Evolutionary conservation across 2,329 filamentous ascomycete genomes (phyloP).

Genomic region (Colletotrichum limetticola): DNA sequence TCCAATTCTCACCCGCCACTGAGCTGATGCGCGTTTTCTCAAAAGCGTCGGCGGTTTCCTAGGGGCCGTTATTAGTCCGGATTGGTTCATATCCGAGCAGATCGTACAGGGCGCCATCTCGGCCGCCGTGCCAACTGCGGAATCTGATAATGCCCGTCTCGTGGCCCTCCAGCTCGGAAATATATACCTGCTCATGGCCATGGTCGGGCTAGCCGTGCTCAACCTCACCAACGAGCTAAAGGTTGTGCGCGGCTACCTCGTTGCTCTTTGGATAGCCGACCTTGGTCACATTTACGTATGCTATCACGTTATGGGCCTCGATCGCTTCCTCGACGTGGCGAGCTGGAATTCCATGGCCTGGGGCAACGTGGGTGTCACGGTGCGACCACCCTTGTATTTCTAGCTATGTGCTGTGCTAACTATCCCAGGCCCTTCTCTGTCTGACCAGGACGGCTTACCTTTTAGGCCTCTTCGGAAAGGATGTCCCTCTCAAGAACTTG

Average conservation of each 20-base stretch:
- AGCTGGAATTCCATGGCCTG: slow-evolving; percentile 78
- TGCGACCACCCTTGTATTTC: slow-evolving; percentile 46
- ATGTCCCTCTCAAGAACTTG: slow-evolving; percentile 32
- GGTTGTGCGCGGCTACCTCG: slow-evolving; percentile 74
- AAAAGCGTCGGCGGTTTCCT: slow-evolving; percentile 69
- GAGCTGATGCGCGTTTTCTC: slow-evolving; percentile 23
- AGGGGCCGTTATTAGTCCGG: slow-evolving; percentile 64
- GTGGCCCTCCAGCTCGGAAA: slow-evolving; percentile 77
- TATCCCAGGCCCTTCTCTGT: slow-evolving; percentile 42
- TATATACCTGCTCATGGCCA: slow-evolving; percentile 72
- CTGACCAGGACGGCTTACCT: slow-evolving; percentile 44
- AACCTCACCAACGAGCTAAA: slow-evolving; percentile 72
- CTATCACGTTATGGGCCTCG: slow-evolving; percentile 66
- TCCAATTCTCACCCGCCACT: not conserved
- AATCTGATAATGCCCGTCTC: slow-evolving; percentile 61
- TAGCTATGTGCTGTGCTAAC: not conserved
- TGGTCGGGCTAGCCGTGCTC: slow-evolving; percentile 72
- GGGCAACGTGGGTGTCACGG: slow-evolving; percentile 77
- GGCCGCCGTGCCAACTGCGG: slow-evolving; percentile 40
- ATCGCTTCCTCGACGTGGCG: slow-evolving; percentile 61
- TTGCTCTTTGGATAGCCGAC: slow-evolving; percentile 73
- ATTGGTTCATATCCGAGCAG: slow-evolving; percentile 74
- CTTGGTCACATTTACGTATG: slow-evolving; percentile 73
- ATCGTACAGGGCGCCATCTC: slow-evolving; percentile 50
- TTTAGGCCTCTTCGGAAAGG: slow-evolving; percentile 45